A percentile compares a stretch with the other conserved stretches of the same genome.
Evolutionary conservation across 2,329 filamentous ascomycete genomes (phyloP).

Genomic region (Pestalotiopsis sp.): DNA sequence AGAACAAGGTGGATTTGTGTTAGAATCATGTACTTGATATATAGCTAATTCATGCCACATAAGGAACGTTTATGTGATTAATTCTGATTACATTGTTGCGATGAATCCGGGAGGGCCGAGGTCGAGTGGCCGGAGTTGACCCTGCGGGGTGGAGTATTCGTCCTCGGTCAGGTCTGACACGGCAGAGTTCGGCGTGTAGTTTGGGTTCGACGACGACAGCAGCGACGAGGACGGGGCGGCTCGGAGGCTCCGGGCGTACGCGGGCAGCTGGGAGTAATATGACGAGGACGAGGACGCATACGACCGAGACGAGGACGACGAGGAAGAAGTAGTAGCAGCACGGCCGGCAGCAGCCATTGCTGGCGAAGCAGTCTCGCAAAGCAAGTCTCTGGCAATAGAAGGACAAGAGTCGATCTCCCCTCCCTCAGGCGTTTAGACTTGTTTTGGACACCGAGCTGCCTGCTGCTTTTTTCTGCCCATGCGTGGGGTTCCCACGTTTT

Average conservation of each 20-base stretch:
- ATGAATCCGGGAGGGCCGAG: constrained; percentile 56
- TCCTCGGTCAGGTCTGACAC: constrained; percentile 42
- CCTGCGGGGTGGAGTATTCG: constrained; percentile 41
- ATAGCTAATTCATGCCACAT: background rate
- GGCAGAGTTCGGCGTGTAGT: constrained; percentile 51
- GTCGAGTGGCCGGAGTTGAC: constrained; percentile 48
- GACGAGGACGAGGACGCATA: constrained; percentile 48
- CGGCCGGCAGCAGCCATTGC: constrained; percentile 15
- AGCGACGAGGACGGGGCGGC: constrained; percentile 25
- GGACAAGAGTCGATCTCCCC: background rate
- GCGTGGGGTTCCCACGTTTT: background rate
- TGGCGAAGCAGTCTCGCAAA: background rate
- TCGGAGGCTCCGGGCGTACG: constrained; percentile 41
- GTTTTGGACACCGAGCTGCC: constrained; percentile 5
- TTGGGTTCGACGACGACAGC: constrained; percentile 39
- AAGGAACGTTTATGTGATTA: background rate
- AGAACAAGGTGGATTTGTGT: constrained; percentile 5
- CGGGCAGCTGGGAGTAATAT: constrained; percentile 44
- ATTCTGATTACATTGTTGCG: constrained; percentile 51
- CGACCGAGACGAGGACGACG: constrained; percentile 43
- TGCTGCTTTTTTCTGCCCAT: too few relatives aligned
- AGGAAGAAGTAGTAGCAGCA: constrained; percentile 25
- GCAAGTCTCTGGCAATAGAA: background rate
- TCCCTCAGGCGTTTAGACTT: background rate
- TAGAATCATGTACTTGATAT: background rate